Evolutionary conservation across 345 rosid genomes (phyloP).

Genomic region (Isatis tinctoria): DNA sequence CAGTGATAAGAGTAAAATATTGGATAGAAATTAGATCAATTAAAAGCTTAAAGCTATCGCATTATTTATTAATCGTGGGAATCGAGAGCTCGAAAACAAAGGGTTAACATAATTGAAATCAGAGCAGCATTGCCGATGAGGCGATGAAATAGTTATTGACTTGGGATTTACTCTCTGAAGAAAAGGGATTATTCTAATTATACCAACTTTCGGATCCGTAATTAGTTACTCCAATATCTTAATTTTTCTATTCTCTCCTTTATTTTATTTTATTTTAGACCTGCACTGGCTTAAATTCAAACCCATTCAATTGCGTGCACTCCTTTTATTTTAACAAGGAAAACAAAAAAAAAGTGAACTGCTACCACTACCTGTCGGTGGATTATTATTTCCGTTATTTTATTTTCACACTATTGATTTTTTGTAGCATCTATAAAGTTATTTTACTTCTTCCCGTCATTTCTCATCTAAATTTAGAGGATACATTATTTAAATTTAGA

Average conservation of each 20-base stretch:
- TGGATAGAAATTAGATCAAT: neutral
- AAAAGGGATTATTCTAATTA: neutral
- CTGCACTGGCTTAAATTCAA: constrained; percentile 25
- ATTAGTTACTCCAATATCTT: constrained; percentile 7
- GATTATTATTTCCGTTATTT: neutral
- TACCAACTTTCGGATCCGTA: constrained; percentile 5
- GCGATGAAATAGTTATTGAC: constrained; percentile 20
- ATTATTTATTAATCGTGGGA: constrained; percentile 15
- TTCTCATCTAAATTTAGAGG: neutral
- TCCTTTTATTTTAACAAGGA: neutral
- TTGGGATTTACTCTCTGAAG: constrained; percentile 35
- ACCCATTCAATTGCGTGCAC: constrained; percentile 8
- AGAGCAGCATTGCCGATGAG: constrained; percentile 21
- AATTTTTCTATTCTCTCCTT: neutral
- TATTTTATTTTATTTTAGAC: neutral
- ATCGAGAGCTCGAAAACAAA: constrained; percentile 20
- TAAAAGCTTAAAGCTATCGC: neutral
- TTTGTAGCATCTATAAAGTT: neutral
- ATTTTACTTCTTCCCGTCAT: neutral
- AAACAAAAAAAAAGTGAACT: neutral
- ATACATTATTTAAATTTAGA: neutral
- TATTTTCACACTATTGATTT: neutral
- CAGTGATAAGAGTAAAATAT: neutral
- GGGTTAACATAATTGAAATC: constrained; percentile 13
- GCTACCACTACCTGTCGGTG: constrained; percentile 35